Base-by-base conservation (phyloP, 2,329 filamentous ascomycete genomes). In the Neofusicoccum kwambonambiense region DNA sequence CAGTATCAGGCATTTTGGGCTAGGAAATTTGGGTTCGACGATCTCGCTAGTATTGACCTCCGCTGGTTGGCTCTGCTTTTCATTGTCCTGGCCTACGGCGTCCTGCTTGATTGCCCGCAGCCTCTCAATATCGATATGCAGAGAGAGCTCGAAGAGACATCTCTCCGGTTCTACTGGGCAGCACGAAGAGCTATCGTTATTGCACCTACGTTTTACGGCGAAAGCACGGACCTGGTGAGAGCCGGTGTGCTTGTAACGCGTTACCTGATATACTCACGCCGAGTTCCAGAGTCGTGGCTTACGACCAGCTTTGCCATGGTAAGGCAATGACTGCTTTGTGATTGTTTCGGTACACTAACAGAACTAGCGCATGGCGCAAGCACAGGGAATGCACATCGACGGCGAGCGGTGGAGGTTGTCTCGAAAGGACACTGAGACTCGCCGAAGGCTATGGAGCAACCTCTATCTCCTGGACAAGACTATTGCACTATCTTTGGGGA, bases 361-460 rank as follows among this genome's bases (percentile, higher is more conserved):
- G 22, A 0, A 8, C 5, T 34, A 61, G 56, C 76, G 78, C 13
- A 78, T 80, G 75, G 79, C 78, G 4, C 77, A 79, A 64, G 78
- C 77, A 0, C 78, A 80, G 60, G 78, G 78, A 0, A 79, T 80
- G 71, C 78, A 80, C 62, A 76, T 80, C 22, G 79, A 80, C 65
- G 78, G 78, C 7, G 75, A 77, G 64, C 70, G 75, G 15, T 79
- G 77, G 76, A 68, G 75, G 8, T 67, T 80, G 9, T 72, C 77
- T 0, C 70, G 72, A 4, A 76, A 76, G 50, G 75, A 75, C 44
- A 74, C 75, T 0, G 78, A 79, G 65, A 78, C 75, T 0, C 69
- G 78, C 31, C 69, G 78, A 6, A 68, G 78, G 6, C 67, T 80
- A 1, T 80, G 78, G 78, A 75, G 77, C 52, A 75, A 76, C 34